A percentile compares a stretch with the other conserved stretches of the same genome.
Conservation (phyloP, 495 filamentous ascomycete species). For the Umbilicaria muhlenbergii region DNA sequence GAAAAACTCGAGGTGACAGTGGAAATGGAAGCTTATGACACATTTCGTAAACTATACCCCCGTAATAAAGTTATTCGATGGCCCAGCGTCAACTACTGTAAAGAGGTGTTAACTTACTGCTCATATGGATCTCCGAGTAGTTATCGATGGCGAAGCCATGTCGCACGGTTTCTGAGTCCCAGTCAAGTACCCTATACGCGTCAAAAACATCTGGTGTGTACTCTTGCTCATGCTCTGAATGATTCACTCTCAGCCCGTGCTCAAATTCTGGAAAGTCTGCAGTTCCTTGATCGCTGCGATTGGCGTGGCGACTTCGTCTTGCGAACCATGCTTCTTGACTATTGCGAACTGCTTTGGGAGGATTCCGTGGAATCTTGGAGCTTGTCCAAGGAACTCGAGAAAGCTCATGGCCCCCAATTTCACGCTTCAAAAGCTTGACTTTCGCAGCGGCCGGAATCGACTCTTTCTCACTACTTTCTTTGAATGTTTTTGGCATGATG, state of each 20-base stretch:
- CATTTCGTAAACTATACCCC: constrained; percentile 12
- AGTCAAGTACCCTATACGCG: constrained; percentile 11
- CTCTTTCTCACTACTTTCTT: constrained; percentile 24
- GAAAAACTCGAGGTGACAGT: constrained; percentile 13
- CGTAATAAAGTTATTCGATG: background rate
- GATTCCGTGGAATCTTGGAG: constrained; percentile 6
- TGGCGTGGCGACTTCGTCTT: constrained; percentile 44
- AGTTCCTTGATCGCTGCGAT: constrained; percentile 36
- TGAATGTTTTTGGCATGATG: constrained; percentile 20
- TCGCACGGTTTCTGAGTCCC: constrained; percentile 5
- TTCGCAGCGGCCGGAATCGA: constrained; percentile 28
- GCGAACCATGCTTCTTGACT: constrained; percentile 51
- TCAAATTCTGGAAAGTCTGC: constrained; percentile 54
- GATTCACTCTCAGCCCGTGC: constrained; percentile 38
- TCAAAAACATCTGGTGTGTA: constrained; percentile 44
- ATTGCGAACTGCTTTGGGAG: constrained; percentile 9
- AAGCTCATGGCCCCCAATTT: constrained; percentile 21
- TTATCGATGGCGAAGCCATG: constrained; percentile 4
- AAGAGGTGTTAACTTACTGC: constrained; percentile 4
- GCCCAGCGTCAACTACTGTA: background rate
- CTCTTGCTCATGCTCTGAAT: constrained; percentile 50
- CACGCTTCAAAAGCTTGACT: constrained; percentile 29
- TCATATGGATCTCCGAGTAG: constrained; percentile 11
- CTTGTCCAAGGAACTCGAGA: constrained; percentile 8
- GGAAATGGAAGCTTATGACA: constrained; percentile 14